A percentile compares a stretch with the other conserved stretches of the same genome.
Conservation (phyloP, 805 yeast species). For the Ogataea minuta region DNA sequence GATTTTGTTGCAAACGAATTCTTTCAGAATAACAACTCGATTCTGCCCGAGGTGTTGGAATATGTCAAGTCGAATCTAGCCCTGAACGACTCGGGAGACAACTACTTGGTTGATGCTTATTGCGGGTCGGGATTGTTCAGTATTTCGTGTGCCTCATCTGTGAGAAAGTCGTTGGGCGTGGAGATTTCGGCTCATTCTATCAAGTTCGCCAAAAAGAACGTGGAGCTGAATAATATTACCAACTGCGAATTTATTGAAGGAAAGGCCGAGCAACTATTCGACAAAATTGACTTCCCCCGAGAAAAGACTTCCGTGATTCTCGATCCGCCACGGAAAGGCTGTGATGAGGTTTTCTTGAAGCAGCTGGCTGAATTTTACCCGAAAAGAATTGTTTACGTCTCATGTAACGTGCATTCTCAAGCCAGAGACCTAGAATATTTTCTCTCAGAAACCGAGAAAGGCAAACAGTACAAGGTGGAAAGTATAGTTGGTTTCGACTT, state of each 20-base stretch:
- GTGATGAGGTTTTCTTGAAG: slow-evolving; percentile 82
- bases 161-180: slow-evolving; percentile 86
- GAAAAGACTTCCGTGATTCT: slow-evolving; percentile 82
- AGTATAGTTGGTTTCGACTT: slow-evolving; percentile 93
- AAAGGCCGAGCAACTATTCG: slow-evolving; percentile 87
- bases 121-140: slow-evolving; percentile 69
- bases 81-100: slow-evolving; percentile 39
- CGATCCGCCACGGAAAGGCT: slow-evolving; percentile 98
- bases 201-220: slow-evolving; percentile 80
- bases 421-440: slow-evolving; percentile 91
- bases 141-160: slow-evolving; percentile 77
- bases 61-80: slow-evolving; percentile 75
- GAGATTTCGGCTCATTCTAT: slow-evolving; percentile 92
- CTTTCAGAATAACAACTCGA: slow-evolving; percentile 93
- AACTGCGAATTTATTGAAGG: slow-evolving; percentile 88
- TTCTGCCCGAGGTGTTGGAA: slow-evolving; percentile 75
- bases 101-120: slow-evolving; percentile 30
- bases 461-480: slow-evolving; percentile 65
- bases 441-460: slow-evolving; percentile 61
- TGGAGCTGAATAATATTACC: slow-evolving; percentile 65
- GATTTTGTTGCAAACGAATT: slow-evolving; percentile 93
- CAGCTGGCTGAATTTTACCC: slow-evolving; percentile 85
- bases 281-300: slow-evolving; percentile 69
- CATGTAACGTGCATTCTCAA: slow-evolving; percentile 97
- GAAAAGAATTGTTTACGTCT: slow-evolving; percentile 84